Evolutionary conservation across 140 eudicot species (phyloP), one percentile per base, ranked within the genome.

Genomic region (Senecio squalidus): DNA sequence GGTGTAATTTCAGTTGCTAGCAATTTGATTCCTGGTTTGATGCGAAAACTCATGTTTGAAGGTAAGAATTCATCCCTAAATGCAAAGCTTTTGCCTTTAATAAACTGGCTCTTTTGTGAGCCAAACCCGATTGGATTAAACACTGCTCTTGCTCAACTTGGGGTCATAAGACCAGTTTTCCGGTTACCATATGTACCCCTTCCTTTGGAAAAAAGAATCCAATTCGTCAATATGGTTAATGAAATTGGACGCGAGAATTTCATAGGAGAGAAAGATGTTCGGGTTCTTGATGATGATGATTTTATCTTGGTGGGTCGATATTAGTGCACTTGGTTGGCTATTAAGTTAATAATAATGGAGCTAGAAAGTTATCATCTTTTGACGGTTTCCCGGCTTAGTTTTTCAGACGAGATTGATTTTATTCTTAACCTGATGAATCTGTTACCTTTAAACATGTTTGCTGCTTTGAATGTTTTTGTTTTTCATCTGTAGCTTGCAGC

Each of bases 121-220:
- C 95, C 95, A 6, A 86, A 86, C 50, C 95, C 93, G 24, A 86
- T 86, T 45, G 88, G 88, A 45, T 30, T 86, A 18, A 86, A 86
- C 70, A 86, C 95, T 0, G 95, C 95, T 24, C 77, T 86, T 4
- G 87, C 95, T 53, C 95, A 83, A 63, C 93, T 86, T 52, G 95
- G 95, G 36, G 95, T 86, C 60, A 70, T 69, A 11, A 77, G 95
- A 41, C 93, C 95, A 1, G 76, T 86, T 38, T 86, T 86, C 43
- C 76, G 95, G 43, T 60, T 86, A 39, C 95, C 95, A 8, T 86
- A 86, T 52, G 95, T 78, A 5, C 93, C 95, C 3, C 83, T 80
- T 64, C 73, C 88, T 20, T 28, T 80, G 77, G 74, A 66, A 0
- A 80, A 82, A 69, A 77, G 95, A 76, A 46, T 77, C 6, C 85